Percentiles rank a stretch among this genome's conserved stretches.
phyloP scores from a whole-genome alignment of 192 early-diverging fungal genomes.

The Rhizophlyctis rosea region DNA sequence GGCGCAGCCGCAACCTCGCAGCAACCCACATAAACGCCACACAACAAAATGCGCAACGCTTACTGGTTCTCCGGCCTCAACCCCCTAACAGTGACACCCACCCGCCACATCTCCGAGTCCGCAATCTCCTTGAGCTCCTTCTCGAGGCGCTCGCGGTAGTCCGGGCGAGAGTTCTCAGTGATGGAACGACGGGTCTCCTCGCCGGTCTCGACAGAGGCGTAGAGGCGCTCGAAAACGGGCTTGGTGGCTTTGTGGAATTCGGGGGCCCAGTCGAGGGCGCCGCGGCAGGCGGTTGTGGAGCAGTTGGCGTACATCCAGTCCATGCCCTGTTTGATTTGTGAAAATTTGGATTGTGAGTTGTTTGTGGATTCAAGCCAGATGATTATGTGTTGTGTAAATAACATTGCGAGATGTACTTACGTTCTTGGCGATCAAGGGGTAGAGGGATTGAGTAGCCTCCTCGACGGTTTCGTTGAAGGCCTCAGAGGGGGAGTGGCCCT shows the following conservation, averaged over 20 bases:
- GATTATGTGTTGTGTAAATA: too few relatives aligned
- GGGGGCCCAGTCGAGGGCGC: slow-evolving; percentile 96
- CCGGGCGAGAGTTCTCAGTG: slow-evolving; percentile 81
- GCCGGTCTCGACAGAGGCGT: slow-evolving; percentile 83
- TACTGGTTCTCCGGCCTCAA: slow-evolving; percentile 82
- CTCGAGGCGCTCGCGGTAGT: slow-evolving; percentile 93
- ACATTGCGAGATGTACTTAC: slow-evolving; percentile 18
- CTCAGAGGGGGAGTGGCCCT: slow-evolving; percentile 95
- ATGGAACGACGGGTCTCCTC: slow-evolving; percentile 81
- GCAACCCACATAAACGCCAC: too few relatives aligned
- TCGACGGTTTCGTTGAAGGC: slow-evolving; percentile 99
- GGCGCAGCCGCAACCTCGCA: too few relatives aligned
- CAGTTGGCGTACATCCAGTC: slow-evolving; percentile 99
- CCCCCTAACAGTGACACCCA: slow-evolving; percentile 81
- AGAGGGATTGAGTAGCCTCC: slow-evolving; percentile 97
- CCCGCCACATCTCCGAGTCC: slow-evolving; percentile 89
- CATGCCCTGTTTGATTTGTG: slow-evolving; percentile 62
- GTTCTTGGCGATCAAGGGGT: slow-evolving; percentile 91
- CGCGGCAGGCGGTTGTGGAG: slow-evolving; percentile 93
- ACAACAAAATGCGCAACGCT: too few relatives aligned
- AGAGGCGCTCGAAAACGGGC: slow-evolving; percentile 79
- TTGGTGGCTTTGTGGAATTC: slow-evolving; percentile 88
- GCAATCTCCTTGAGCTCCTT: slow-evolving; percentile 86
- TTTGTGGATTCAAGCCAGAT: too few relatives aligned
- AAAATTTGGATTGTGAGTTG: too few relatives aligned